A percentile compares a stretch with the other conserved stretches of the same genome.
Conservation (phyloP, 2,329 filamentous ascomycete genomes). For the Verticillium dahliae region DNA sequence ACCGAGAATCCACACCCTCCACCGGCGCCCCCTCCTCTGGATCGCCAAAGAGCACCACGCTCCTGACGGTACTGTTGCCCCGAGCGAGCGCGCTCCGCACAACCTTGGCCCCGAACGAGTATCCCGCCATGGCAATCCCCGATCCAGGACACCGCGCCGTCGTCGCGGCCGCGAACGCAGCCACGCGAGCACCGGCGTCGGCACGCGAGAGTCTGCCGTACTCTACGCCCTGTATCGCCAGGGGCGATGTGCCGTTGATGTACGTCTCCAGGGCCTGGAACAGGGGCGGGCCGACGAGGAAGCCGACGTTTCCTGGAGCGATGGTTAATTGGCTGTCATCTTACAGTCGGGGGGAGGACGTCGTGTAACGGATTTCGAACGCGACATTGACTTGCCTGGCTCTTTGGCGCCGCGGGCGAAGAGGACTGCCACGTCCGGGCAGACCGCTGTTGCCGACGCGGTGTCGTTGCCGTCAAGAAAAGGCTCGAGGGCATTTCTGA, state of each 20-base stretch:
- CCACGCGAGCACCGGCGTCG: conserved; percentile 19
- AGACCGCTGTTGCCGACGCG: conserved; percentile 1
- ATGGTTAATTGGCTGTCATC: conserved; percentile 3
- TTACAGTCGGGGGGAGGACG: too few species aligned
- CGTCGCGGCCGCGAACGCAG: conserved; percentile 21
- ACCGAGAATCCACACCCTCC: conserved; percentile 13
- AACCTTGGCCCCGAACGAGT: conserved; percentile 20
- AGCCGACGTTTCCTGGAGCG: conserved; percentile 18
- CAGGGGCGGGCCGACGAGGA: conserved; percentile 19
- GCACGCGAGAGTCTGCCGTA: conserved; percentile 11
- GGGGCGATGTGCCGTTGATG: conserved; percentile 9
- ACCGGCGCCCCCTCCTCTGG: conserved; percentile 14
- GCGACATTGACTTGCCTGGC: conserved; percentile 3
- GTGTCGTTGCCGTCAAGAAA: background rate
- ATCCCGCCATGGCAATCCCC: conserved; percentile 18
- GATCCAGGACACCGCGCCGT: conserved; percentile 17
- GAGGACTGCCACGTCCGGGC: conserved; percentile 10
- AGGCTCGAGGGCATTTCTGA: conserved; percentile 6
- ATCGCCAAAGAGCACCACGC: conserved; percentile 25
- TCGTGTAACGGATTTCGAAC: too few species aligned
- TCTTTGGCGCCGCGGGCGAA: conserved; percentile 12
- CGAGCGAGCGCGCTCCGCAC: conserved; percentile 17
- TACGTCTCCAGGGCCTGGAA: conserved; percentile 15
- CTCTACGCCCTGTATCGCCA: conserved; percentile 19
- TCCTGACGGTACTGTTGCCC: conserved; percentile 16